Evolutionary conservation across 441 rosid species (phyloP), one percentile per base, ranked within the genome.

Genomic region (Bocquillonia castaneifolia): DNA sequence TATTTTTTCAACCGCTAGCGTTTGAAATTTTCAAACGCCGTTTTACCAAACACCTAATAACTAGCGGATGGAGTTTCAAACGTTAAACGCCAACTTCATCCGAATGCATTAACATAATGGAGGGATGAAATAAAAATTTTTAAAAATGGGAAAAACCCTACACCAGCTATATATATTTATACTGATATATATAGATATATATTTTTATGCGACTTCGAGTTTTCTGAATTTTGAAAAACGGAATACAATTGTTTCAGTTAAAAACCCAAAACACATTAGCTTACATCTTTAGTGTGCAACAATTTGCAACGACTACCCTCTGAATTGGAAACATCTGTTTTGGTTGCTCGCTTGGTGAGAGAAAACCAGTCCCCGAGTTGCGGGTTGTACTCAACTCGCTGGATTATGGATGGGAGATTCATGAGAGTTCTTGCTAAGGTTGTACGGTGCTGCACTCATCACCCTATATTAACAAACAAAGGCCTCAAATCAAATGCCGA

Each of bases 391-490:
- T 77, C 77, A 72, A 53, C 73, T 75, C 77, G 36, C 45, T 63
- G n/a, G 74, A 40, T 47, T 75, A 82, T n/a, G 50, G 71, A 73
- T 67, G 1, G 67, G 56, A 14, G 71, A 57, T 63, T 85, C 89
- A 22, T 69, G 59, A 73, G 81, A 68, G 63, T 75, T 79, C 82
- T 81, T 83, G 76, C 62, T 6, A 12, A 61, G 70, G 59, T 44
- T 71, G 74, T 89, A 88, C 25, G 95, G 95, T 53, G 82, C 78
- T 31, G 85, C 80, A 74, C 71, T 83, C 84, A 72, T 76, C 6
- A 73, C 74, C 84, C 97, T 91, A 73, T 66, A 77, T 55, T 23
- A 57, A 65, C 68, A 74, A 40, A 72, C 15, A 32, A 25, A 72
- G 56, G n/a, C 26, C 42, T 40, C 25, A 0, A n/a, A 28, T 56